Conservation (phyloP, 345 rosid genomes). For the Rhodamnia argentea region DNA sequence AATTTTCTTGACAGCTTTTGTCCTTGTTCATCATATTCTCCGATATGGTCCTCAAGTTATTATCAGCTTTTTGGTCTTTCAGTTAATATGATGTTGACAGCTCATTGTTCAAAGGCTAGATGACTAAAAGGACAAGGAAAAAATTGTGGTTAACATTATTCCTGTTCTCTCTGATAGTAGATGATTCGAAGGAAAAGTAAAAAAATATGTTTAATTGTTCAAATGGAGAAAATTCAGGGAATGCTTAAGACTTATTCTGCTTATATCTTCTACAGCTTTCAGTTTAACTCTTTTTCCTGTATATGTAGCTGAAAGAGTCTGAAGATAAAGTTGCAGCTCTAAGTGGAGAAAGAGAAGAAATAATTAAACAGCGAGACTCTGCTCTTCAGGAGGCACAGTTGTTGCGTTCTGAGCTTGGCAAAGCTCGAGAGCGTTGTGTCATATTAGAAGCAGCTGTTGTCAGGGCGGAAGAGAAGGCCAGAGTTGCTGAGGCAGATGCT, state of each 20-base stretch:
- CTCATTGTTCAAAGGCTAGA: neutral
- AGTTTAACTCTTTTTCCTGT: neutral
- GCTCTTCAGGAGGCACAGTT: slow-evolving; percentile 77
- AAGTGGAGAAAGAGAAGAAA: slow-evolving; percentile 60
- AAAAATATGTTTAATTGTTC: neutral
- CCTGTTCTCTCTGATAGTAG: neutral
- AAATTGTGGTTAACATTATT: neutral
- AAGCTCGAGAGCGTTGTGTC: slow-evolving; percentile 81
- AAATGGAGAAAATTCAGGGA: neutral
- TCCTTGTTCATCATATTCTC: neutral
- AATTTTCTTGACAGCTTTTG: neutral
- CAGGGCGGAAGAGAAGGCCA: slow-evolving; percentile 77
- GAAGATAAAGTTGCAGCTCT: slow-evolving; percentile 51
- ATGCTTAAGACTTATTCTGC: neutral
- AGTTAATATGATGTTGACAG: neutral
- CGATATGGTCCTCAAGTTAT: neutral
- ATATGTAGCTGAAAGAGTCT: slow-evolving; percentile 53
- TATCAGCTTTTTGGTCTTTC: neutral
- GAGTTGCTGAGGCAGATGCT: slow-evolving; percentile 63
- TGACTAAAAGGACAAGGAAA: neutral
- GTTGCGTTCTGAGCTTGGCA: slow-evolving; percentile 91
- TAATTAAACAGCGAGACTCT: slow-evolving; percentile 67
- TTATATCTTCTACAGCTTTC: neutral
- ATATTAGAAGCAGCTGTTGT: slow-evolving; percentile 77
- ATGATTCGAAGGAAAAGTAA: neutral